A percentile compares a stretch with the other conserved stretches of the same genome.
These are phyloP conservation scores for Kalmusia sp. DNA, from an alignment of 2,329 filamentous ascomycete genomes.

Conservation along the genomic window DNA sequence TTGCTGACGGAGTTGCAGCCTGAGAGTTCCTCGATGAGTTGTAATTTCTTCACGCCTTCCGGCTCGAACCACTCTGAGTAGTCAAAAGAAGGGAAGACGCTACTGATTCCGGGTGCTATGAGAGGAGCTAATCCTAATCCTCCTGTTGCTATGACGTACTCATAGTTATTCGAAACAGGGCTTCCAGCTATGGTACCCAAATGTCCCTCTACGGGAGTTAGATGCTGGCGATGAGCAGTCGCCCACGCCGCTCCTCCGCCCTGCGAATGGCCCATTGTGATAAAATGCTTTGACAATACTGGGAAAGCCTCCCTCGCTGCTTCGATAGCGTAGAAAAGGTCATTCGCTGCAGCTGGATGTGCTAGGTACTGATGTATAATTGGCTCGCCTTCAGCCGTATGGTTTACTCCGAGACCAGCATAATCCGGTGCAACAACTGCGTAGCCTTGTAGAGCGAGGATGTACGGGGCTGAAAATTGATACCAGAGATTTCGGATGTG, in stretches of 20 bases:
- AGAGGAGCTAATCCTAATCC: background rate
- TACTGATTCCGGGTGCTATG: background rate
- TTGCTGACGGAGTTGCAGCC: constrained; percentile 5
- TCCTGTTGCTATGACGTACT: background rate
- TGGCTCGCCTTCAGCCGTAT: constrained; percentile 33
- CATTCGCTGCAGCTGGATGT: constrained; percentile 49
- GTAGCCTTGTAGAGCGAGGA: constrained; percentile 28
- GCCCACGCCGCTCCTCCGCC: constrained; percentile 56
- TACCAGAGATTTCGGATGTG: constrained; percentile 34
- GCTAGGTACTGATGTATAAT: constrained; percentile 51
- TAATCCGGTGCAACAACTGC: constrained; percentile 20
- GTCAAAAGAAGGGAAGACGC: constrained; percentile 1
- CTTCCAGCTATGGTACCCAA: constrained; percentile 8
- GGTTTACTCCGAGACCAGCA: constrained; percentile 24
- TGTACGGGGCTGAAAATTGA: constrained; percentile 30
- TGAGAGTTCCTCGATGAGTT: background rate
- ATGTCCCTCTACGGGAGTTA: constrained; percentile 11
- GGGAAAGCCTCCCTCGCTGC: constrained; percentile 55
- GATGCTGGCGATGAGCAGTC: constrained; percentile 14
- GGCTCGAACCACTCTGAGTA: constrained; percentile 4
- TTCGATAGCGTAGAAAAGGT: constrained; percentile 52
- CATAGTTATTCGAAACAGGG: background rate
- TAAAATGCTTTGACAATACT: constrained; percentile 41
- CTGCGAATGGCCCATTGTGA: constrained; percentile 57
- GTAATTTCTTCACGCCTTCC: background rate